Evolutionary conservation across 1,284 basidiomycete genomes (phyloP).

Genomic region (Ganoderma resinaceum): DNA sequence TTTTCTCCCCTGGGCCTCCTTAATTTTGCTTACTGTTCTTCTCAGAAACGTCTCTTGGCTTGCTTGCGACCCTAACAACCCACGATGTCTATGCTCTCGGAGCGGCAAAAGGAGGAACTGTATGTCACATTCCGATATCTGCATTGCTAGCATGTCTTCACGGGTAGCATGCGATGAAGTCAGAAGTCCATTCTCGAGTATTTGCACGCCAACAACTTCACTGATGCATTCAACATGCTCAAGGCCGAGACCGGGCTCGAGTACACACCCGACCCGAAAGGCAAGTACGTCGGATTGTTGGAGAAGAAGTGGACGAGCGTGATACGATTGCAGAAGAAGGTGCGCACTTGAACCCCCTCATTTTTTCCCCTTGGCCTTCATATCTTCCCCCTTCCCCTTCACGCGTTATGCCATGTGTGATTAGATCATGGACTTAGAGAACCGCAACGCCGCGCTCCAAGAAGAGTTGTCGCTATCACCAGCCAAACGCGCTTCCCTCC

Average conservation of each 20-base stretch:
- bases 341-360: slow-evolving; percentile 37
- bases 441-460: slow-evolving; percentile 65
- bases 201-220: slow-evolving; percentile 67
- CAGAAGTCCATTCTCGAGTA: slow-evolving; percentile 88
- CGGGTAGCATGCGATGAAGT: slow-evolving; percentile 44
- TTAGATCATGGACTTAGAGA: slow-evolving; percentile 80
- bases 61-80: slow-evolving; percentile 11
- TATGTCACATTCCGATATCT: slow-evolving; percentile 44
- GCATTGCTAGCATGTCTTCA: slow-evolving; percentile 23
- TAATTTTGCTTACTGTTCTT: slow-evolving; percentile 15
- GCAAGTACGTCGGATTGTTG: slow-evolving; percentile 70
- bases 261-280: slow-evolving; percentile 53
- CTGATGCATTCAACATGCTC: slow-evolving; percentile 68
- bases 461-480: slow-evolving; percentile 48
- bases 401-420: slow-evolving; percentile 1
- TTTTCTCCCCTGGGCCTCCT: slow-evolving; percentile 17
- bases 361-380: neutral
- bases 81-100: slow-evolving; percentile 45
- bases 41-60: slow-evolving; percentile 3
- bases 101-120: slow-evolving; percentile 82
- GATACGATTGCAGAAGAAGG: slow-evolving; percentile 84
- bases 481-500: slow-evolving; percentile 38
- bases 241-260: slow-evolving; percentile 54
- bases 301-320: slow-evolving; percentile 89
- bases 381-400: neutral